Conservation (phyloP, 352 stramenopile genomes). For the Blastocystis sp. region DNA sequence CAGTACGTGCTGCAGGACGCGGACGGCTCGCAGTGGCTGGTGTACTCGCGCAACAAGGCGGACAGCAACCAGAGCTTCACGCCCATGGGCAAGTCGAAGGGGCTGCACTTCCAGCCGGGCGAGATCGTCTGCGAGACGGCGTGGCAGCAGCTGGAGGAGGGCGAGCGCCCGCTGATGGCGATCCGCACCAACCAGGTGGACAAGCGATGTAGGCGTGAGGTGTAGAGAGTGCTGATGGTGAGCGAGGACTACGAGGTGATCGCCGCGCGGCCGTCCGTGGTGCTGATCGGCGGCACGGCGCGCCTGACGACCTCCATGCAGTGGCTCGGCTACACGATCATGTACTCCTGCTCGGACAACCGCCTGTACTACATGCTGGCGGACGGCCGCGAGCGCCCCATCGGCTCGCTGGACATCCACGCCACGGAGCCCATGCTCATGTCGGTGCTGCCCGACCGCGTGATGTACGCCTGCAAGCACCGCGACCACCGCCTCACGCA, state of each 20-base stretch:
- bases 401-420: constrained; percentile 65
- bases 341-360: constrained; percentile 69
- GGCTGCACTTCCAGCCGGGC: constrained; percentile 47
- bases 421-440: constrained; percentile 67
- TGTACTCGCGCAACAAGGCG: constrained; percentile 44
- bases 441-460: constrained; percentile 60
- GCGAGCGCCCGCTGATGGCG: constrained; percentile 36
- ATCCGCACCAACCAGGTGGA: constrained; percentile 69
- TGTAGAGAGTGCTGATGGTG: constrained; percentile 63
- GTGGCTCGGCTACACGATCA: constrained; percentile 65
- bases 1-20: constrained; percentile 61
- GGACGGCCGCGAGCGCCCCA: constrained; percentile 57
- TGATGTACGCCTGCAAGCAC: constrained; percentile 69
- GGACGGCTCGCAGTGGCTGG: constrained; percentile 46
- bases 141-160: constrained; percentile 66
- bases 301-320: constrained; percentile 69
- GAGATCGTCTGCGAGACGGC: constrained; percentile 64
- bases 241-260: constrained; percentile 55
- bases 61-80: constrained; percentile 27
- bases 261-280: constrained; percentile 41
- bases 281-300: constrained; percentile 67
- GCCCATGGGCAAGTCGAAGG: constrained; percentile 49
- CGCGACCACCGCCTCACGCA: constrained; percentile 66
- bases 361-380: constrained; percentile 70
- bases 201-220: background rate